Percentiles rank a stretch among this genome's conserved stretches.
Conservation (phyloP, 805 yeast genomes). For the Saccharomyces mikatae region DNA sequence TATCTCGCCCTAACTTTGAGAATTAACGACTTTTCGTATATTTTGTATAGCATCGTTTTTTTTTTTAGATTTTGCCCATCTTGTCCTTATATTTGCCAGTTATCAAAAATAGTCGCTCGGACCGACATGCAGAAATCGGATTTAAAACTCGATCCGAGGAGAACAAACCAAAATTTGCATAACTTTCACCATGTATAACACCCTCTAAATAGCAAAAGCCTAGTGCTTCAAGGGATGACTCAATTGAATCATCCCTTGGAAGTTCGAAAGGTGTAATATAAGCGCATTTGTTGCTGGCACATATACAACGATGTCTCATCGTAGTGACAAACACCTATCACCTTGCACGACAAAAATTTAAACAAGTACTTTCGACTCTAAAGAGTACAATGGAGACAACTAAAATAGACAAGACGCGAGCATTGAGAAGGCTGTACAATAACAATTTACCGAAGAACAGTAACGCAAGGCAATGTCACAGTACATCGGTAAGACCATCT, state of each 20-base stretch:
- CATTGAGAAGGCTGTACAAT: background rate
- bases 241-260: background rate
- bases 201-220: background rate
- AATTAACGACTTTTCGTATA: background rate
- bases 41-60: background rate
- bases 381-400: background rate
- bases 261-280: background rate
- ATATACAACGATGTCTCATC: background rate
- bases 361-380: background rate
- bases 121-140: background rate
- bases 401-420: background rate
- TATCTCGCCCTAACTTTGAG: background rate
- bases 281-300: background rate
- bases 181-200: background rate
- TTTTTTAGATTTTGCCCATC: background rate
- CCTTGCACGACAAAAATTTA: background rate
- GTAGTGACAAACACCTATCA: background rate
- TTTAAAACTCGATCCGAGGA: background rate
- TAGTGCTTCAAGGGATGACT: background rate
- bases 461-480: conserved; percentile 59
- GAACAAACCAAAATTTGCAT: background rate
- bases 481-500: conserved; percentile 72
- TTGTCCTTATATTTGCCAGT: background rate
- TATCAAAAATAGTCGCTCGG: background rate
- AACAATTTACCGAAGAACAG: background rate